phyloP scores from a whole-genome alignment of 2,329 filamentous ascomycete species.

The Trichoderma endophyticum region DNA sequence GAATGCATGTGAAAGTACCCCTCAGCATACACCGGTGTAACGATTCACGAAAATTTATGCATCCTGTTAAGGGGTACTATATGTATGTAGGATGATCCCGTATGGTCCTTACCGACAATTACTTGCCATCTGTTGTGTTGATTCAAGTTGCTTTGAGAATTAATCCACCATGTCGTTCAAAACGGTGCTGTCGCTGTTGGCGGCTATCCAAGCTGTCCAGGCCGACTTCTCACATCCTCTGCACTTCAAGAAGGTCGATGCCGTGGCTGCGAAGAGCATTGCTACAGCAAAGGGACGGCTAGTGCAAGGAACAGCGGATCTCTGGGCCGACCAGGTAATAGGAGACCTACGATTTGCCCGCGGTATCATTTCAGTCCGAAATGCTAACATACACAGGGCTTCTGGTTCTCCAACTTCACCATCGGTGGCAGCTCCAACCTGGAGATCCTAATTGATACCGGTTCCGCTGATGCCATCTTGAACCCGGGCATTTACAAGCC shows the following conservation, averaged over 20 bases:
- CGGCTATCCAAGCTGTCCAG: conserved; percentile 15
- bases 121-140: background rate
- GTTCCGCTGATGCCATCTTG: conserved; percentile 22
- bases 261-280: conserved; percentile 14
- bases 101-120: background rate
- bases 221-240: conserved; percentile 21
- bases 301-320: background rate
- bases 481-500: conserved; percentile 24
- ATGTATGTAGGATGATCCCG: background rate
- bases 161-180: conserved; percentile 16
- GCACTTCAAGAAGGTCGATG: conserved; percentile 20
- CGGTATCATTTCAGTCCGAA: background rate
- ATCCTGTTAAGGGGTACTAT: background rate
- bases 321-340: conserved; percentile 20
- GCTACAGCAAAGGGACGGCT: conserved; percentile 16
- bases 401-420: conserved; percentile 25
- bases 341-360: background rate
- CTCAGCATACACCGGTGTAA: background rate
- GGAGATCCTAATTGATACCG: conserved; percentile 23
- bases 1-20: background rate
- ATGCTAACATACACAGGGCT: conserved; percentile 18
- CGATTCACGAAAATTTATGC: background rate
- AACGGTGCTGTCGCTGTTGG: conserved; percentile 14
- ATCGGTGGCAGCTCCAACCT: conserved; percentile 23
- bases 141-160: background rate